phyloP scores from a whole-genome alignment of 202 grass and related monocot species.

The Schoenoplectus tabernaemontani region DNA sequence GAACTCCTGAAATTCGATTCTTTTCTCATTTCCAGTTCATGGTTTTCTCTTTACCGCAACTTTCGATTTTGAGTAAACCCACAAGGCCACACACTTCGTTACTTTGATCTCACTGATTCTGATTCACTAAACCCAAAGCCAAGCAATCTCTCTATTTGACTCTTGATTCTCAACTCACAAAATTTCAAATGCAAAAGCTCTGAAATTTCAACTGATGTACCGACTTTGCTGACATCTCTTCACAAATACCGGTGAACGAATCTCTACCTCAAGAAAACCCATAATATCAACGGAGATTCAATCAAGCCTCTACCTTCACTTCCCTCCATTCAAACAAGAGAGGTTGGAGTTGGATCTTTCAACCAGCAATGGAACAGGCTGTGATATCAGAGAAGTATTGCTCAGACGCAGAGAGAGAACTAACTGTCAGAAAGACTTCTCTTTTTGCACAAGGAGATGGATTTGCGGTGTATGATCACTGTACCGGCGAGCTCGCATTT shows the following conservation, averaged over 20 bases:
- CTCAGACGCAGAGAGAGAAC: constrained; percentile 45
- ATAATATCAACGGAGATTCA: not conserved
- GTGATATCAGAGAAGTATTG: constrained; percentile 69
- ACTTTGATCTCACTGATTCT: not conserved
- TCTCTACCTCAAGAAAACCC: not conserved
- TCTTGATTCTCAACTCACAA: not conserved
- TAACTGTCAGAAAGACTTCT: constrained; percentile 93
- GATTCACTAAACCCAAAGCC: too few relatives aligned
- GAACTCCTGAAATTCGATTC: not conserved
- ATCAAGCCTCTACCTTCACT: not conserved
- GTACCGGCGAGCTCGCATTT: constrained; percentile 68
- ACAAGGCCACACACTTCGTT: too few relatives aligned
- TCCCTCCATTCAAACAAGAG: not conserved
- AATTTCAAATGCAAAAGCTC: not conserved
- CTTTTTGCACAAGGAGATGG: constrained; percentile 81
- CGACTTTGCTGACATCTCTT: constrained; percentile 11
- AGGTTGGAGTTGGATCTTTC: not conserved
- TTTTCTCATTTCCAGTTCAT: not conserved
- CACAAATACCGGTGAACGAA: not conserved
- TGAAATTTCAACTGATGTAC: constrained; percentile 1
- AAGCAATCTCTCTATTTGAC: constrained; percentile 12
- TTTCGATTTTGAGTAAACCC: too few relatives aligned
- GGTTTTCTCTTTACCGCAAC: not conserved
- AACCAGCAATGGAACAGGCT: not conserved
- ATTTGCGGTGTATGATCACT: constrained; percentile 79